phyloP scores from a whole-genome alignment of 73 alveolate species.

The Tetrahymena borealis region DNA sequence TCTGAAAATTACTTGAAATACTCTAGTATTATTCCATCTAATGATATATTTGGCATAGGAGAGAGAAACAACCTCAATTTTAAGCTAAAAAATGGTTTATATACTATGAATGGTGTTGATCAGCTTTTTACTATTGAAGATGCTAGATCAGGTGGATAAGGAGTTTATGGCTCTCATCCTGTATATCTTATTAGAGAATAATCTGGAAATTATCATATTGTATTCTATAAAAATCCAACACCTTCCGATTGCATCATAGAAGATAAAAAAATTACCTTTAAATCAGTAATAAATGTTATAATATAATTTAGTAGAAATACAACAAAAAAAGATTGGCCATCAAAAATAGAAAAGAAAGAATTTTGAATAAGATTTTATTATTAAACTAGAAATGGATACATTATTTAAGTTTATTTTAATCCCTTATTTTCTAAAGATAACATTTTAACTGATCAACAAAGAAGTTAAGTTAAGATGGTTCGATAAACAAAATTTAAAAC shows the following conservation, averaged over 20 bases:
- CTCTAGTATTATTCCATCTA: slow-evolving; percentile 3
- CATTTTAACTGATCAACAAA: too few relatives aligned
- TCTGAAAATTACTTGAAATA: slow-evolving; percentile 3
- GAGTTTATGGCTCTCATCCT: slow-evolving; percentile 90
- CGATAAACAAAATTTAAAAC: too few relatives aligned
- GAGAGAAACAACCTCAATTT: slow-evolving; percentile 76
- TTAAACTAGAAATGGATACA: too few relatives aligned
- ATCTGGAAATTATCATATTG: slow-evolving; percentile 25
- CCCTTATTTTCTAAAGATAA: too few relatives aligned
- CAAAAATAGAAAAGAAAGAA: too few relatives aligned
- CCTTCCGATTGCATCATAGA: slow-evolving; percentile 12
- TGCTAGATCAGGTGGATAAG: slow-evolving; percentile 82
- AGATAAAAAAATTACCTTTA: slow-evolving; percentile 13
- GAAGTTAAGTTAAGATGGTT: too few relatives aligned
- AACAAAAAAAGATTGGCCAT: too few relatives aligned
- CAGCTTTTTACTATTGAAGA: slow-evolving; percentile 74
- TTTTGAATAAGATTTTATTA: too few relatives aligned
- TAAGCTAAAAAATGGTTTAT: slow-evolving; percentile 74
- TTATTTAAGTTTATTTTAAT: too few relatives aligned
- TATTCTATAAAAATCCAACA: slow-evolving; percentile 16
- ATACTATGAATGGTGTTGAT: slow-evolving; percentile 83
- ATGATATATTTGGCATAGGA: slow-evolving; percentile 84
- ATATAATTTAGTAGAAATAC: background rate
- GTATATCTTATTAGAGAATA: slow-evolving; percentile 61
- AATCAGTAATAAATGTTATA: background rate